A percentile compares a stretch with the other conserved stretches of the same genome.
These are phyloP conservation scores for Neopestalotiopsis sp. DNA, from an alignment of 2,329 filamentous ascomycete genomes.

Conservation along the genomic window DNA sequence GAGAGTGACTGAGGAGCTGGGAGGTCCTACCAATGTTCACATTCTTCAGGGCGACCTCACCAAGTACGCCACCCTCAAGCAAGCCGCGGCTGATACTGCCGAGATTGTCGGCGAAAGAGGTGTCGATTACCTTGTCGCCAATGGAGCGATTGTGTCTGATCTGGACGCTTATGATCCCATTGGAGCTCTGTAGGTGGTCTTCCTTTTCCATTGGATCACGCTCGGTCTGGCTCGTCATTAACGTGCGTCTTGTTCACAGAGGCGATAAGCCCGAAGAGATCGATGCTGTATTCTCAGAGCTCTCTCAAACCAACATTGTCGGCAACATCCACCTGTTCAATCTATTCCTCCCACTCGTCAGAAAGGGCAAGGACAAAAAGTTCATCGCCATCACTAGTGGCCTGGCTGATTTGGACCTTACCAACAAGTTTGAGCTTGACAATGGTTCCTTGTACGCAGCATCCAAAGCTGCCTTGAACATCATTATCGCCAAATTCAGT, in stretches of 20 bases:
- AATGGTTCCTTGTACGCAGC: constrained; percentile 52
- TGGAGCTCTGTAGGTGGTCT: constrained; percentile 45
- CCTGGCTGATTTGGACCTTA: constrained; percentile 43
- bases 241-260: not conserved
- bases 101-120: constrained; percentile 9
- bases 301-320: constrained; percentile 50
- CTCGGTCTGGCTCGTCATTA: no score
- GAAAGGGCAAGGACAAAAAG: constrained; percentile 56
- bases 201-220: constrained; percentile 21
- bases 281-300: constrained; percentile 18
- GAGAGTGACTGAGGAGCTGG: constrained; percentile 46
- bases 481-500: constrained; percentile 42
- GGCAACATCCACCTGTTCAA: constrained; percentile 57
- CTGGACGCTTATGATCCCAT: constrained; percentile 34
- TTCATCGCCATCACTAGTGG: constrained; percentile 54
- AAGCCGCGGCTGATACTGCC: constrained; percentile 5
- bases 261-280: constrained; percentile 16
- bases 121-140: constrained; percentile 13
- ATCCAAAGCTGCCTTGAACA: constrained; percentile 34
- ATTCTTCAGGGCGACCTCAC: constrained; percentile 51
- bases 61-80: constrained; percentile 42
- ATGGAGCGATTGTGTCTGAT: constrained; percentile 29
- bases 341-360: constrained; percentile 55
- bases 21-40: constrained; percentile 45
- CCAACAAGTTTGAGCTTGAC: constrained; percentile 29